A percentile compares a stretch with the other conserved stretches of the same genome.
phyloP scores from a whole-genome alignment of 495 filamentous ascomycete species.

The Penicillium crystallinum region DNA sequence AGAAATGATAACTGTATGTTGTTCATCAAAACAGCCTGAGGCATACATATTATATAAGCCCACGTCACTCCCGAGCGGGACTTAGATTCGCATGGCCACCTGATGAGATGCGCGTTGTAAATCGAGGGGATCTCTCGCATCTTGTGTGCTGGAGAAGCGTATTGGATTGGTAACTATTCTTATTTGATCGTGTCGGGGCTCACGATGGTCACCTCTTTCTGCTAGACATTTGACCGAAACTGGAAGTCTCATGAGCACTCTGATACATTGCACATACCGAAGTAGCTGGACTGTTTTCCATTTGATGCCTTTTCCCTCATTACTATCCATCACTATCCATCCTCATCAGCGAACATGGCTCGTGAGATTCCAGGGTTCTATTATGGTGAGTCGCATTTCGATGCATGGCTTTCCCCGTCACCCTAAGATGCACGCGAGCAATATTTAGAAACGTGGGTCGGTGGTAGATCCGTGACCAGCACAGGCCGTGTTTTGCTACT shows the following conservation, averaged over 20 bases:
- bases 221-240: background rate
- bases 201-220: background rate
- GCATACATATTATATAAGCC: background rate
- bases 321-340: background rate
- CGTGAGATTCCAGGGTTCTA: constrained; percentile 45
- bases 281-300: background rate
- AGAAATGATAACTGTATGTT: no score
- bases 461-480: background rate
- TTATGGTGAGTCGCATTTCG: constrained; percentile 30
- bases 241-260: background rate
- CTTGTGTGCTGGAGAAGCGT: background rate
- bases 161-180: background rate
- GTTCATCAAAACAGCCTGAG: background rate
- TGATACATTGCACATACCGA: background rate
- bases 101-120: background rate
- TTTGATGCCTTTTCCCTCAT: background rate
- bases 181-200: background rate
- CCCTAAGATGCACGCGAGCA: background rate
- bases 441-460: background rate
- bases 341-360: constrained; percentile 38
- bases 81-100: background rate
- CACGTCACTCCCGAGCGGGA: background rate
- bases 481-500: background rate
- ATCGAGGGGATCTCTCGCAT: background rate
- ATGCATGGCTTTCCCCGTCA: background rate